Conservation (phyloP, 495 filamentous ascomycete species). For the Aspergillus carlsbadensis region DNA sequence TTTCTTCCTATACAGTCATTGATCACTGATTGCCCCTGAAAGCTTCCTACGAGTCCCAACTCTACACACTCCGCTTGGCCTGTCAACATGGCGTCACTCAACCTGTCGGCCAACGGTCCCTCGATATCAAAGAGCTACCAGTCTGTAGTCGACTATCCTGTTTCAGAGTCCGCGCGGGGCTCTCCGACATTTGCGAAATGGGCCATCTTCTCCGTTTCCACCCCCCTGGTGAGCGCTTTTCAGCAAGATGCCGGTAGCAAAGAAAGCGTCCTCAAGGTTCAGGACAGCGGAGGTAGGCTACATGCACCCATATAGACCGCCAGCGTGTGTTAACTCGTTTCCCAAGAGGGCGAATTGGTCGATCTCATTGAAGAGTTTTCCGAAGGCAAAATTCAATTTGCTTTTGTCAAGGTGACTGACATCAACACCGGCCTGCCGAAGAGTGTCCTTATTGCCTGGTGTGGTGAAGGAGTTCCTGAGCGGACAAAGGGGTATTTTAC, state of each 20-base stretch:
- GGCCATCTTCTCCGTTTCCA: conserved; percentile 89
- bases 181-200: conserved; percentile 78
- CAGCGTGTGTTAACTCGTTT: conserved; percentile 1
- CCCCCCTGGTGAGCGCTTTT: conserved; percentile 87
- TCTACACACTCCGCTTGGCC: not conserved
- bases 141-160: conserved; percentile 72
- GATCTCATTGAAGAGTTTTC: conserved; percentile 98
- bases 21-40: too few relatives aligned
- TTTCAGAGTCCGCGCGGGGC: conserved; percentile 56
- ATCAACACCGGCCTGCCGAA: conserved; percentile 90
- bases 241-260: conserved; percentile 77
- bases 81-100: conserved; percentile 79
- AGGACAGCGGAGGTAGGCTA: conserved; percentile 77
- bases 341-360: conserved; percentile 85
- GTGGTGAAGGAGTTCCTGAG: conserved; percentile 97
- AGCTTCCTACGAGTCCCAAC: not conserved
- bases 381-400: conserved; percentile 94
- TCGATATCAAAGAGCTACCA: conserved; percentile 93
- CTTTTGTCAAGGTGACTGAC: conserved; percentile 94
- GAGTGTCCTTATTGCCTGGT: conserved; percentile 93
- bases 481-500: conserved; percentile 98
- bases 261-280: conserved; percentile 93
- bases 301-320: not conserved
- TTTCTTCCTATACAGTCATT: not conserved
- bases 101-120: conserved; percentile 84